Evolutionary conservation across 2,329 filamentous ascomycete species (phyloP), one percentile per base, ranked within the genome.

Genomic region (Neurospora sp.): DNA sequence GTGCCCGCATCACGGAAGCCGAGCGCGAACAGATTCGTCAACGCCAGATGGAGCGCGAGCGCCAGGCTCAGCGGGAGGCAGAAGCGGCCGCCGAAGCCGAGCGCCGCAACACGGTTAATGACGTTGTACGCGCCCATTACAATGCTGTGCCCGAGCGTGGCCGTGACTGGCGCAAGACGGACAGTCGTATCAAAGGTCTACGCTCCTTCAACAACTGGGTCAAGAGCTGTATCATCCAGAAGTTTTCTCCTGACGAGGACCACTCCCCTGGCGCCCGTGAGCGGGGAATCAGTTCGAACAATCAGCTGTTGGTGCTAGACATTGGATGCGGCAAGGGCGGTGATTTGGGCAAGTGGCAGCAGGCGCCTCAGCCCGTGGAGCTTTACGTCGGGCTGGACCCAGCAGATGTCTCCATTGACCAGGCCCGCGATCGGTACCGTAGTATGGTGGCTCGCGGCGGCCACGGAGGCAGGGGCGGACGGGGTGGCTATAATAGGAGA

Each of bases 171-270:
- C 89, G 96, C 67, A 93, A 91, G 78, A 97, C 93, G 6, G 93
- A 97, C 77, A 97, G 92, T 80, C 91, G 92, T 76, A 99, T 99
- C 83, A 97, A 96, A 82, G 96, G 96, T 0, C 83, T 99, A 68
- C 89, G 96, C 68, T 92, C 91, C 74, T 96, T 97, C 84, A 99
- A 99, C 83, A 99, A 99, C 80, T 99, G 96, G 96, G 88, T 99
- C 81, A 99, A 99, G 84, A 97, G 93, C 78, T 95, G 92, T 67
- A 88, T 98, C 75, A 98, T 99, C 74, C 94, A 98, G 78, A 97
- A 97, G 79, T 98, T 97, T 81, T 93, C 92, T 4, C 91, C 92
- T 0, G 89, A 90, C 73, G 91, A 95, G 79, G 89, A 92, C 71
- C 89, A 90, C 74, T 83, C 86, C 0, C 87, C 89, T 2, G 86